Evolutionary conservation across 2,329 filamentous ascomycete species (phyloP).

Genomic region (Coleophoma eucalyptorum): DNA sequence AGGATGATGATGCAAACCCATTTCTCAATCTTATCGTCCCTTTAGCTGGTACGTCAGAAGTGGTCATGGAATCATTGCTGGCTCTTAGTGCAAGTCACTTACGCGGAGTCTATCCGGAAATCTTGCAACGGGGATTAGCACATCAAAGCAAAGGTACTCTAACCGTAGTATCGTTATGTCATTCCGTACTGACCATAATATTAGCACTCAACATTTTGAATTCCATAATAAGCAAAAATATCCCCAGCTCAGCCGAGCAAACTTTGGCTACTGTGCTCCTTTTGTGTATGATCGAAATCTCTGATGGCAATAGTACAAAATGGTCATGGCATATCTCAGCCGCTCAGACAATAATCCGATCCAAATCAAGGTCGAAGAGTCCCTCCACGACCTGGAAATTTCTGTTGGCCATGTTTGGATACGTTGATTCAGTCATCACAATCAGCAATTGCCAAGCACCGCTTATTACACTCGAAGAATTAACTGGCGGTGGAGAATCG

Average conservation of each 20-base stretch:
- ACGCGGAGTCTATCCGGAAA: conserved; percentile 1
- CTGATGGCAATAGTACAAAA: conserved; percentile 38
- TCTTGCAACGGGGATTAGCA: neutral
- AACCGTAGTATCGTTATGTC: neutral
- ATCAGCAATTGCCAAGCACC: conserved; percentile 3
- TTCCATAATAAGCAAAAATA: neutral
- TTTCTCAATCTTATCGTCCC: conserved; percentile 1
- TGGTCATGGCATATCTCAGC: conserved; percentile 46
- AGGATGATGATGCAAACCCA: conserved; percentile 1
- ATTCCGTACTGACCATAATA: neutral
- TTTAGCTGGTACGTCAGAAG: neutral
- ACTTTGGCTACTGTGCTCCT: conserved; percentile 1
- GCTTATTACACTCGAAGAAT: conserved; percentile 1
- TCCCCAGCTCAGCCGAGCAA: neutral
- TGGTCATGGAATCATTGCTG: conserved; percentile 2
- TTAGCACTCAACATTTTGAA: neutral
- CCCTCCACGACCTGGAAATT: neutral
- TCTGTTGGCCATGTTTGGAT: conserved; percentile 1
- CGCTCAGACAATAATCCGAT: conserved; percentile 32
- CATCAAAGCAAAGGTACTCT: conserved; percentile 2
- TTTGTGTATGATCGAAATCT: conserved; percentile 1
- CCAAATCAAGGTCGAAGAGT: neutral
- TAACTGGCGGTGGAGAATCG: neutral
- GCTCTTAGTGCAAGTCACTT: conserved; percentile 2
- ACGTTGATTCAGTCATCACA: conserved; percentile 2